These are phyloP conservation scores for Phytophthora hibernalis DNA, from an alignment of 352 stramenopile species.

Conservation along the genomic window DNA sequence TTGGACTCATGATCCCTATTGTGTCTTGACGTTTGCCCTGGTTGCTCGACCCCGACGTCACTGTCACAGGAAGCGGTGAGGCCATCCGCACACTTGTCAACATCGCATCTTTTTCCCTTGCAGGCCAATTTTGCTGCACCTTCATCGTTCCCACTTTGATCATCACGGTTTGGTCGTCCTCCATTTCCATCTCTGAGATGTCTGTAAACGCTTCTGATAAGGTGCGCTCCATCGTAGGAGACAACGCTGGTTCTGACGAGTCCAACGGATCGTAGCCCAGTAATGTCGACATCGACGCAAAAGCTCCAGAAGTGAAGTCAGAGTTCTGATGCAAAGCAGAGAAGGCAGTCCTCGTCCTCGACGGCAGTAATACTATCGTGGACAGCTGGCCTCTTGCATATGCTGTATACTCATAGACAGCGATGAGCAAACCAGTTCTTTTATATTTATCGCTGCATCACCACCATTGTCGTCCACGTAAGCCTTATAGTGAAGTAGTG, in stretches of 20 bases:
- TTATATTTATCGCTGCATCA: too few species aligned
- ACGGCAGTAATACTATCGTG: neutral
- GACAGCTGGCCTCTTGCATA: too few species aligned
- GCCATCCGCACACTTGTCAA: neutral
- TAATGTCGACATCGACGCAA: neutral
- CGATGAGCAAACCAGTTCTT: too few species aligned
- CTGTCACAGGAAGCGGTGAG: constrained; percentile 6
- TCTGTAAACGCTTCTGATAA: constrained; percentile 16
- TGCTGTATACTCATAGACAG: too few species aligned
- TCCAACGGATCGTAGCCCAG: neutral
- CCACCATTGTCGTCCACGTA: too few species aligned
- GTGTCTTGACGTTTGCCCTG: neutral
- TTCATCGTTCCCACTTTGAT: constrained; percentile 17
- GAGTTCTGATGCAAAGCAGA: neutral
- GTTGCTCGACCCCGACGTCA: constrained; percentile 12
- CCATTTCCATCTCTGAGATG: constrained; percentile 9
- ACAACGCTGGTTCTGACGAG: constrained; percentile 7
- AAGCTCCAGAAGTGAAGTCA: neutral
- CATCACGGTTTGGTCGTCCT: neutral
- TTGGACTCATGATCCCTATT: constrained; percentile 17
- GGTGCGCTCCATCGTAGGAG: constrained; percentile 8
- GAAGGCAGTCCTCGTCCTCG: too few species aligned
- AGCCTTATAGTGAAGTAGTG: too few species aligned
- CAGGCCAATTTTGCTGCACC: constrained; percentile 9
- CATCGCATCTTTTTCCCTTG: neutral